Base-by-base conservation (phyloP, 2,329 filamentous ascomycete species). In the Botrytis sinoallii region DNA sequence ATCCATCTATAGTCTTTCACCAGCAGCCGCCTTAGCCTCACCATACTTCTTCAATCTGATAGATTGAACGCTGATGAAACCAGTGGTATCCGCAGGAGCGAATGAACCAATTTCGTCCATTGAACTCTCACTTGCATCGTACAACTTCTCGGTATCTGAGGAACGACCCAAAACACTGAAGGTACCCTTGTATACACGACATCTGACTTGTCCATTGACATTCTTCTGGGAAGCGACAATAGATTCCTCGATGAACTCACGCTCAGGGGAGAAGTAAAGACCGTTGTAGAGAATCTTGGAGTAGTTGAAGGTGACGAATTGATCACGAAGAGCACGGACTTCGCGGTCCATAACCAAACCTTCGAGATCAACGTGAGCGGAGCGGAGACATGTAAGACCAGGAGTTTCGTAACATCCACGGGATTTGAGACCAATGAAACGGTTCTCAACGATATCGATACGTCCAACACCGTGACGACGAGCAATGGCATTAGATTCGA, bases 361-460 rank as follows among this genome's bases (percentile, higher is more conserved):
- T 81, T 91, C 88, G 70, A 90, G 83, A 79, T 91, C 89, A 90
- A 81, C 78, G 75, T 82, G 81, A 48, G 81, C 80, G 61, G 77
- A 76, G 44, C 81, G 79, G 38, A 82, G 77, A 73, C 78, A 79
- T 71, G 80, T 79, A 55, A 81, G 75, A 70, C 79, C 80, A 35
- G 79, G 78, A 46, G 79, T 80, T 80, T 95, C 93, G 85, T 95
- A 95, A 86, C 92, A 95, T 79, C 93, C 93, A 79, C 93, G 89
- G 78, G 88, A 91, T 86, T 95, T 95, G 79, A 95, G 86, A 76
- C 92, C 93, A 80, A 93, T 92, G 85, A 92, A 93, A 71, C 93
- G 88, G 85, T 93, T 92, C 83, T 94, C 92, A 75, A 95, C 92
- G 81, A 95, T 95, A 83, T 95, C 93, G 77, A 95, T 91, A 80